Evolutionary conservation across 345 rosid species (phyloP).

Genomic region (Geranium rotundifolium): DNA sequence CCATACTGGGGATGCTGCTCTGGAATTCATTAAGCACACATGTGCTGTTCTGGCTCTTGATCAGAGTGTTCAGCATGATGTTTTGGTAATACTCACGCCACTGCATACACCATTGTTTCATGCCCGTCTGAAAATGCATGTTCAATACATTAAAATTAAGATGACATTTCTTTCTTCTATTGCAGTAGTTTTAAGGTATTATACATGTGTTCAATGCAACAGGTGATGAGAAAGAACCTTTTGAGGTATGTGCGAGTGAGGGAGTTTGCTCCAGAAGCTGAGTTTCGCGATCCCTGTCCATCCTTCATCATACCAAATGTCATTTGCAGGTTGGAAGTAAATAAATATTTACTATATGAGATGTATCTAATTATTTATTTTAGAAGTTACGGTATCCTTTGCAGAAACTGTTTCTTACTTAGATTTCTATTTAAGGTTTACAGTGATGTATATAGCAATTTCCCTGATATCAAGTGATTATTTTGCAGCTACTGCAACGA

Average conservation of each 20-base stretch:
- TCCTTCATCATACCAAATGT: constrained; percentile 71
- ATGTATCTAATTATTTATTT: neutral
- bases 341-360: neutral
- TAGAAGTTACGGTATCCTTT: neutral
- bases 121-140: neutral
- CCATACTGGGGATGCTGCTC: constrained; percentile 42
- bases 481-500: constrained; percentile 78
- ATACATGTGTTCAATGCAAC: too few relatives aligned
- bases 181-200: neutral
- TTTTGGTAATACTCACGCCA: constrained; percentile 45
- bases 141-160: neutral
- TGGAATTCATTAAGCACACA: constrained; percentile 73
- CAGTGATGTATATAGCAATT: neutral
- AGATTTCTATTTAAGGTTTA: neutral
- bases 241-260: constrained; percentile 56
- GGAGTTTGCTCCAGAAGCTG: constrained; percentile 84
- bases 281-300: constrained; percentile 50
- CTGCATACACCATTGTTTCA: neutral
- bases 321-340: constrained; percentile 49
- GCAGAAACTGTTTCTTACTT: neutral
- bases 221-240: constrained; percentile 77
- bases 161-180: neutral
- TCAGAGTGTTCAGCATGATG: constrained; percentile 65
- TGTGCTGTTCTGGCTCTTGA: constrained; percentile 83
- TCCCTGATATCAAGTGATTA: neutral